Conservation (phyloP, 23 red algal genomes). For the Porphyridium purpureum region DNA sequence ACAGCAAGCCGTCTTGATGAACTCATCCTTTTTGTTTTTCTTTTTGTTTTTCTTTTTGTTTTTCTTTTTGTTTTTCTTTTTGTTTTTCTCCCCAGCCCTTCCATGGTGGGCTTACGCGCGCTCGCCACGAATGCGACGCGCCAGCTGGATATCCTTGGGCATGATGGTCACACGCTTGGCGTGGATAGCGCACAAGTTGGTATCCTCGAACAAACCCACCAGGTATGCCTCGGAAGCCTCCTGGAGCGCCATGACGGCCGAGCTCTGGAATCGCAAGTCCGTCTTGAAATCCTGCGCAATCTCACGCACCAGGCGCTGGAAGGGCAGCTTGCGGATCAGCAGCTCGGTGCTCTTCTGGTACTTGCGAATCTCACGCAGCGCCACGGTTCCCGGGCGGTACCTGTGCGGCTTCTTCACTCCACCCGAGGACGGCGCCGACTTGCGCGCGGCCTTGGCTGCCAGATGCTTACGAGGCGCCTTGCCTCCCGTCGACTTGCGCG, state of each 20-base stretch:
- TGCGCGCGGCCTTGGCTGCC: slow-evolving; percentile 85
- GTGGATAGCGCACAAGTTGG: slow-evolving; percentile 90
- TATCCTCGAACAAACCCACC: slow-evolving; percentile 85
- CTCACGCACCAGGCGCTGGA: slow-evolving; percentile 91
- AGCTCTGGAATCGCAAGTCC: slow-evolving; percentile 88
- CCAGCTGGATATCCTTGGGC: slow-evolving; percentile 93
- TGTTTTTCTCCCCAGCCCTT: no score
- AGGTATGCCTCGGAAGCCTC: slow-evolving; percentile 95
- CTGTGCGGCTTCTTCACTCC: slow-evolving; percentile 97
- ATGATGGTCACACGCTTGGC: slow-evolving; percentile 95
- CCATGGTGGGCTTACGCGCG: slow-evolving; percentile 79
- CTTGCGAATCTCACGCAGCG: slow-evolving; percentile 87
- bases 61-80: no score
- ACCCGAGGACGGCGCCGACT: slow-evolving; percentile 72
- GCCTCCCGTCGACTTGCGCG: slow-evolving; percentile 94
- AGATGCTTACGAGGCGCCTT: slow-evolving; percentile 96
- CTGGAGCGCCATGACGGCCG: slow-evolving; percentile 84
- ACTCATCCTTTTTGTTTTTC: no score
- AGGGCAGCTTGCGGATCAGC: slow-evolving; percentile 91
- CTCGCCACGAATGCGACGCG: slow-evolving; percentile 84
- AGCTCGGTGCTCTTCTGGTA: slow-evolving; percentile 93
- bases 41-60: no score
- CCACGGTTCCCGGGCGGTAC: slow-evolving; percentile 87
- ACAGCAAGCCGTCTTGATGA: no score
- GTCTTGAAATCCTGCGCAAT: slow-evolving; percentile 97